Conservation (phyloP, 176 grass and related monocot genomes). For the Secale cereale region DNA sequence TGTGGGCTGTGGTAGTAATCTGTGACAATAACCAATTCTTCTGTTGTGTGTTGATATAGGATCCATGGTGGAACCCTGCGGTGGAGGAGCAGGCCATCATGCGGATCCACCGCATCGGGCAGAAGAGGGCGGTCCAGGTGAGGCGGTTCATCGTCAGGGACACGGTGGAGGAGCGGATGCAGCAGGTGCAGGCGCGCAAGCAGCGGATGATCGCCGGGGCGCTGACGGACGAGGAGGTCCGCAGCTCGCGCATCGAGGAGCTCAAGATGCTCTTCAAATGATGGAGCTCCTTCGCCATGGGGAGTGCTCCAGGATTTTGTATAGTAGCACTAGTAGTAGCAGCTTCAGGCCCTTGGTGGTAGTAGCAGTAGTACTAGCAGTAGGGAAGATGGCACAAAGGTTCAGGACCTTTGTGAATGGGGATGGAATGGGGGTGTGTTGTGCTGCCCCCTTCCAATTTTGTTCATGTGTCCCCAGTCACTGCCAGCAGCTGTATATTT, state of each 20-base stretch:
- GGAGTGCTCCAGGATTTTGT: background rate
- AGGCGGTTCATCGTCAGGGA: constrained; percentile 92
- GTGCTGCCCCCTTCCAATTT: background rate
- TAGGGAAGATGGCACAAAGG: background rate
- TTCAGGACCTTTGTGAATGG: constrained; percentile 10
- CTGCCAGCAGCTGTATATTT: background rate
- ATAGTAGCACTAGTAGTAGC: background rate
- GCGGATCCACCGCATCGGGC: constrained; percentile 90
- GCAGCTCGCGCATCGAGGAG: constrained; percentile 67
- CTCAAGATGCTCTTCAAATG: constrained; percentile 91
- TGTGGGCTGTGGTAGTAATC: background rate
- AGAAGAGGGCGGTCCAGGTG: constrained; percentile 67
- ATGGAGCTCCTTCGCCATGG: background rate
- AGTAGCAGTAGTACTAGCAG: background rate
- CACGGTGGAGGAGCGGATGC: constrained; percentile 89
- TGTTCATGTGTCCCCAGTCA: background rate
- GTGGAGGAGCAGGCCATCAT: constrained; percentile 98
- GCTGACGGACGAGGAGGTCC: constrained; percentile 73
- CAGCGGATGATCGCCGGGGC: constrained; percentile 89
- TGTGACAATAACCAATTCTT: background rate
- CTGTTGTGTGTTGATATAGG: constrained; percentile 32
- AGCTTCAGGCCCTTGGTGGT: background rate
- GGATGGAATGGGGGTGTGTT: constrained; percentile 31
- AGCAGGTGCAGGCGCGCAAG: constrained; percentile 76
- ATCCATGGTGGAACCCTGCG: constrained; percentile 99